phyloP scores from a whole-genome alignment of 441 rosid species.

The Caryocar brasiliense region DNA sequence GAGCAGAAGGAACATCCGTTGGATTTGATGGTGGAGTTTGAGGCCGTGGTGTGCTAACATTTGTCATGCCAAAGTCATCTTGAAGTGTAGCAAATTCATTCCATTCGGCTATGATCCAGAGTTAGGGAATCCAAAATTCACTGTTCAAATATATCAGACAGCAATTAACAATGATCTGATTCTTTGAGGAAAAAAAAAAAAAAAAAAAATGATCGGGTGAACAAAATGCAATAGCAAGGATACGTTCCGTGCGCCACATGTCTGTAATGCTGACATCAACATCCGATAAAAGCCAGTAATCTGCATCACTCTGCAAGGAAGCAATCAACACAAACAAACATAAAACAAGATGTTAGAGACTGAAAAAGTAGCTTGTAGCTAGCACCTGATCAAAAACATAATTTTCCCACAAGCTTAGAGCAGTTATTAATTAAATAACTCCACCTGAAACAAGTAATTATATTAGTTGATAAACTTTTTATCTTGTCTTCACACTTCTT shows the following conservation, averaged over 20 bases:
- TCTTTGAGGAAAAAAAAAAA: too few relatives aligned
- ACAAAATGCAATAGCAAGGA: constrained; percentile 31
- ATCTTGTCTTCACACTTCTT: too few relatives aligned
- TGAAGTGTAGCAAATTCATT: constrained; percentile 37
- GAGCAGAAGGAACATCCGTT: constrained; percentile 32
- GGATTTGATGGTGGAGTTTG: constrained; percentile 53
- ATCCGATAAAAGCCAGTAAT: constrained; percentile 95
- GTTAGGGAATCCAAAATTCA: constrained; percentile 30
- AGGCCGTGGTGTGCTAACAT: constrained; percentile 39
- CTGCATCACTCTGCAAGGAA: constrained; percentile 64
- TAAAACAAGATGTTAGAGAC: not conserved
- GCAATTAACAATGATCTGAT: too few relatives aligned
- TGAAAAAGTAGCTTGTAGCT: too few relatives aligned
- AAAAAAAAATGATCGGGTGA: not conserved
- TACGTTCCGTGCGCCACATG: constrained; percentile 82
- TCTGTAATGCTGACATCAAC: constrained; percentile 86
- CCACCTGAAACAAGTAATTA: too few relatives aligned
- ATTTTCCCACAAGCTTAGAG: too few relatives aligned
- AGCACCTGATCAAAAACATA: too few relatives aligned
- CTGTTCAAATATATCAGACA: not conserved
- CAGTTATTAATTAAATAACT: too few relatives aligned
- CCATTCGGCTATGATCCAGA: constrained; percentile 51
- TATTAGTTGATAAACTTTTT: too few relatives aligned
- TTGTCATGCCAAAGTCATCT: constrained; percentile 36
- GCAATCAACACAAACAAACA: not conserved